Percentiles rank a stretch among this genome's conserved stretches.
phyloP scores from a whole-genome alignment of 148 eudicot species.

The Rhododendron griersonianum region DNA sequence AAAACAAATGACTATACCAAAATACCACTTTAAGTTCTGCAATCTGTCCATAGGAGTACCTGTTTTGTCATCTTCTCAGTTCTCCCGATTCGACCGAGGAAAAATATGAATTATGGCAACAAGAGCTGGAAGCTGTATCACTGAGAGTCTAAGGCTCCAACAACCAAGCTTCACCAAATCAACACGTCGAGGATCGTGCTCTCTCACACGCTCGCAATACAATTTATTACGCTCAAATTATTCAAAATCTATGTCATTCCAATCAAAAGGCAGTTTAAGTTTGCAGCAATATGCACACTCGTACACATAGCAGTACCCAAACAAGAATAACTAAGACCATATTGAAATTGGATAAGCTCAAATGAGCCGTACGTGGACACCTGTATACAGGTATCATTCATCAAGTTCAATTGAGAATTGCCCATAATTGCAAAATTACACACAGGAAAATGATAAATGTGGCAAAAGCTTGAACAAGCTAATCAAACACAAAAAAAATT shows the following conservation, averaged over 20 bases:
- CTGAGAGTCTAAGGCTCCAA: neutral
- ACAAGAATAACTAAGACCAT: neutral
- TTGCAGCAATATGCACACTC: neutral
- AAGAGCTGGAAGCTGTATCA: neutral
- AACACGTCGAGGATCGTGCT: no score
- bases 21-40: neutral
- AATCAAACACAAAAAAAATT: neutral
- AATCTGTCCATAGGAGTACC: neutral
- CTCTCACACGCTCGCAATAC: no score
- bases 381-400: neutral
- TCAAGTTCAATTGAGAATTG: neutral
- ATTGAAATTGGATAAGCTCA: no score
- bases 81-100: neutral
- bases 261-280: neutral
- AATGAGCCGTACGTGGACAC: no score
- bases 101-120: neutral
- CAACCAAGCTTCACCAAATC: neutral
- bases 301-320: neutral
- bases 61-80: no score
- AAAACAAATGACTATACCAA: neutral
- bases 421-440: neutral
- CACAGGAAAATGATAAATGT: neutral
- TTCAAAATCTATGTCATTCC: neutral
- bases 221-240: neutral
- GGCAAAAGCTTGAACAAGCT: neutral